These are phyloP conservation scores for Aspergillus latus DNA, from an alignment of 2,329 filamentous ascomycete species.

Conservation along the genomic window DNA sequence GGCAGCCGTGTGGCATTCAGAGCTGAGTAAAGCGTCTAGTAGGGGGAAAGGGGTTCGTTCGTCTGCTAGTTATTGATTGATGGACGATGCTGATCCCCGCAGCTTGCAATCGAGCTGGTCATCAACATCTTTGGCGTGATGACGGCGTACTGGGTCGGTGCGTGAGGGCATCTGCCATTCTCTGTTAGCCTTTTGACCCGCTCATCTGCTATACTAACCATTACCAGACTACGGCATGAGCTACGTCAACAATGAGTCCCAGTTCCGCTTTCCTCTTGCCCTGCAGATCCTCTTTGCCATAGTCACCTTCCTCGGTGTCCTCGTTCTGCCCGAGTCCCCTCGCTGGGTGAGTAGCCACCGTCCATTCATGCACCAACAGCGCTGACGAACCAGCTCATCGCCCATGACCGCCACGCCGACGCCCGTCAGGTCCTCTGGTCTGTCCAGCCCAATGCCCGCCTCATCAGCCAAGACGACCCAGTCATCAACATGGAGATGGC, in stretches of 20 bases:
- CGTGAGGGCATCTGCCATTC: conserved; percentile 1
- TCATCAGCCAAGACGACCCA: conserved; percentile 26
- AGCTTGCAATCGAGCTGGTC: conserved; percentile 30
- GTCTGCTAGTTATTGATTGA: not conserved
- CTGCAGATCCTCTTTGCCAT: conserved; percentile 35
- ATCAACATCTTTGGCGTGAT: conserved; percentile 35
- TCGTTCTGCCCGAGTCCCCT: conserved; percentile 48
- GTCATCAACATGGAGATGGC: conserved; percentile 26
- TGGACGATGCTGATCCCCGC: conserved; percentile 11
- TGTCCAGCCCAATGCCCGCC: conserved; percentile 31
- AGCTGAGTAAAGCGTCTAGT: conserved; percentile 29
- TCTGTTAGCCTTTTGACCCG: too few species aligned
- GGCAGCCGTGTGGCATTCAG: conserved; percentile 33
- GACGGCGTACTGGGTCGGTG: conserved; percentile 37
- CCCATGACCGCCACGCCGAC: conserved; percentile 34
- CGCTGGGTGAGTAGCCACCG: conserved; percentile 30
- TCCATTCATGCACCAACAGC: not conserved
- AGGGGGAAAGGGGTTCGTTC: conserved; percentile 30
- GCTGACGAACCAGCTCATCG: conserved; percentile 28
- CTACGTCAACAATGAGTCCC: conserved; percentile 26
- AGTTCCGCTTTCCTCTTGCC: conserved; percentile 37
- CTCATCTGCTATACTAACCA: too few species aligned
- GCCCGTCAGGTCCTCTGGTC: conserved; percentile 38
- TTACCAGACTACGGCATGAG: conserved; percentile 29
- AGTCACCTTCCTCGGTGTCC: conserved; percentile 25